Evolutionary conservation across 306 rosid species (phyloP), one percentile per base, ranked within the genome.

Genomic region (Prunus dulcis): DNA sequence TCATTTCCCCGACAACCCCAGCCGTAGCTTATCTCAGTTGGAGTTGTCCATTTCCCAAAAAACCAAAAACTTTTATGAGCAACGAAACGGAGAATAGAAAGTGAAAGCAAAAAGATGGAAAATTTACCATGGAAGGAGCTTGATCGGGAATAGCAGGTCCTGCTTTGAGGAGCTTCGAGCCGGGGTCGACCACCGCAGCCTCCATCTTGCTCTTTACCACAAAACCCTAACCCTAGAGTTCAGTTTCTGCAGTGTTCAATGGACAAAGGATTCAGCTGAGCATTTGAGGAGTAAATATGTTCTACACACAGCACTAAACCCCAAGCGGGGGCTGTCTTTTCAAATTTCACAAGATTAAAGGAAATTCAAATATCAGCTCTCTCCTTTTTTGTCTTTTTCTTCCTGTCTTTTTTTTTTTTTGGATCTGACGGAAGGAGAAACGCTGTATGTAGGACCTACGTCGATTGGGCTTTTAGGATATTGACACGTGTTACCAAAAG

Each of bases 61-160:
- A 5, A 38, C 13, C 23, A 32, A 41, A 41, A 65, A 6, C 43
- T 28, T 28, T 65, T 65, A 28, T n/a, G 27, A 65, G 51, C 28
- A 72, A 38, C 27, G 47, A 32, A 67, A 20, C 7, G 41, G 63
- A 76, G 43, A 1, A 67, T 61, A 27, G 43, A 25, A 20, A 73
- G 64, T 57, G 55, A 13, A 4, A 52, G 6, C n/a, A 13, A 14
- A 49, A 17, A 27, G 64, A 27, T 22, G 46, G 46, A 15, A 32
- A 17, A 73, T 38, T 38, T 78, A 94, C 98, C 97, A 94, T 76
- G 43, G 93, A 82, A 15, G 98, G 98, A 81, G 96, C 76, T 76
- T 94, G 98, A 83, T 94, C 98, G 60, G 98, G 98, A 76, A 94
- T 84, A 68, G 98, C 96, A 20, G 93, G 92, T 70, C 97, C 98